Evolutionary conservation across 2,329 filamentous ascomycete species (phyloP).

Genomic region (Botrytis pseudocinerea): DNA sequence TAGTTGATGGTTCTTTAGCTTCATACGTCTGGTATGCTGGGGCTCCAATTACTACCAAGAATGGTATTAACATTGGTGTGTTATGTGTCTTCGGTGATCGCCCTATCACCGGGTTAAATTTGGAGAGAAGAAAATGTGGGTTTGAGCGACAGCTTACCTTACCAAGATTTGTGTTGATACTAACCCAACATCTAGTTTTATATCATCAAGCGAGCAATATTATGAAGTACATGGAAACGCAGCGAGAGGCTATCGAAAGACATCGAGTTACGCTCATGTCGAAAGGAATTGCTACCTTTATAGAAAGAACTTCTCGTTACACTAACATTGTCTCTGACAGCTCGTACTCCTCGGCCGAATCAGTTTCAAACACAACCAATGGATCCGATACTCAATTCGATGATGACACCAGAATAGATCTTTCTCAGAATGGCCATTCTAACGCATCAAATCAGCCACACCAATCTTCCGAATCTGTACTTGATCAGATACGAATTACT

Average conservation of each 20-base stretch:
- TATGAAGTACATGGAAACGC: conserved; percentile 61
- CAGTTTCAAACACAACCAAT: neutral
- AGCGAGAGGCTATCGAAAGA: conserved; percentile 51
- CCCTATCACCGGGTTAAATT: neutral
- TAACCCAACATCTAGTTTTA: conserved; percentile 47
- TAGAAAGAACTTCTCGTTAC: conserved; percentile 44
- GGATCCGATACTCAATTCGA: too few relatives aligned
- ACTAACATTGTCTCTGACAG: neutral
- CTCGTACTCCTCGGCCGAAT: neutral
- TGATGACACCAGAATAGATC: neutral
- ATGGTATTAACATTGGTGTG: conserved; percentile 49
- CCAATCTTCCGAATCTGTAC: conserved; percentile 25
- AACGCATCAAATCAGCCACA: neutral
- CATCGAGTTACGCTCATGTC: conserved; percentile 53
- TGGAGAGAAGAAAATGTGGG: conserved; percentile 22
- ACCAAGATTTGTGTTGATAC: conserved; percentile 42
- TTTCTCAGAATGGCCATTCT: neutral
- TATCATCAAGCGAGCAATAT: conserved; percentile 49
- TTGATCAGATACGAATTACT: conserved; percentile 37
- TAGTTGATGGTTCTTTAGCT: conserved; percentile 22
- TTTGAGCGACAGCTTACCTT: conserved; percentile 43
- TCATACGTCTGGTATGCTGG: conserved; percentile 28
- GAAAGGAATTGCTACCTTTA: conserved; percentile 53
- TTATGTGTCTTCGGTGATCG: conserved; percentile 57
- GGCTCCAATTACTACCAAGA: conserved; percentile 23